These are phyloP conservation scores for Termitomyces sp. DNA, from an alignment of 768 basidiomycete species.

Conservation along the genomic window DNA sequence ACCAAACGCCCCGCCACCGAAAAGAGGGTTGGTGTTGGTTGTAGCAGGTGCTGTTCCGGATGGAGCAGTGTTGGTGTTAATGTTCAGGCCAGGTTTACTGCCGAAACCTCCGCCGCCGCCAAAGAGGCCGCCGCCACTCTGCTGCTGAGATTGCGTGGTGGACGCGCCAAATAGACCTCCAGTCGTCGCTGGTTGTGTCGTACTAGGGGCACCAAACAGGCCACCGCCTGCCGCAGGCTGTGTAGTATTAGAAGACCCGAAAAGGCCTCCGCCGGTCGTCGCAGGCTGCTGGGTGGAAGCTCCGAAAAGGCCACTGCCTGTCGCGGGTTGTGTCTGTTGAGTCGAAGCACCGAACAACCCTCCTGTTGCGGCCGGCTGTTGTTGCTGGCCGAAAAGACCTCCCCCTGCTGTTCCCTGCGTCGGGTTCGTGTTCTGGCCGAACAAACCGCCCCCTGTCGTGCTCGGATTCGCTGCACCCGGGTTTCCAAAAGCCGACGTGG, in stretches of 20 bases:
- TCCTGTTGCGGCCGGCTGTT: conserved; percentile 18
- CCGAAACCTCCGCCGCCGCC: conserved; percentile 6
- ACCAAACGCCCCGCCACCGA: conserved; percentile 21
- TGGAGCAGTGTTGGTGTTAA: conserved; percentile 24
- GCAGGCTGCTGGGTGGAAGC: conserved; percentile 18
- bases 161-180: conserved; percentile 31
- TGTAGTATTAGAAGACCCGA: conserved; percentile 25
- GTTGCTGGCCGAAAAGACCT: conserved; percentile 23
- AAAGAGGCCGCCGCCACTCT: neutral
- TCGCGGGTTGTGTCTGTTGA: conserved; percentile 8
- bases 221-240: conserved; percentile 23
- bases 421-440: conserved; percentile 16
- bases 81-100: conserved; percentile 20
- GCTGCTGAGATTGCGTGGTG: conserved; percentile 10
- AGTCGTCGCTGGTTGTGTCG: conserved; percentile 9
- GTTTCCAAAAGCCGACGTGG: conserved; percentile 18
- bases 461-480: conserved; percentile 12
- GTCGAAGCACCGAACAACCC: conserved; percentile 26
- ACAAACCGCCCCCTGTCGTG: conserved; percentile 17
- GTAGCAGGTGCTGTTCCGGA: conserved; percentile 24
- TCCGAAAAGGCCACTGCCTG: conserved; percentile 25
- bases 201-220: conserved; percentile 29
- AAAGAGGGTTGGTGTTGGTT: conserved; percentile 22
- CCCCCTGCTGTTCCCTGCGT: conserved; percentile 18
- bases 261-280: conserved; percentile 25